Base-by-base conservation (phyloP, 495 filamentous ascomycete species). In the Penicillium samsonianum region DNA sequence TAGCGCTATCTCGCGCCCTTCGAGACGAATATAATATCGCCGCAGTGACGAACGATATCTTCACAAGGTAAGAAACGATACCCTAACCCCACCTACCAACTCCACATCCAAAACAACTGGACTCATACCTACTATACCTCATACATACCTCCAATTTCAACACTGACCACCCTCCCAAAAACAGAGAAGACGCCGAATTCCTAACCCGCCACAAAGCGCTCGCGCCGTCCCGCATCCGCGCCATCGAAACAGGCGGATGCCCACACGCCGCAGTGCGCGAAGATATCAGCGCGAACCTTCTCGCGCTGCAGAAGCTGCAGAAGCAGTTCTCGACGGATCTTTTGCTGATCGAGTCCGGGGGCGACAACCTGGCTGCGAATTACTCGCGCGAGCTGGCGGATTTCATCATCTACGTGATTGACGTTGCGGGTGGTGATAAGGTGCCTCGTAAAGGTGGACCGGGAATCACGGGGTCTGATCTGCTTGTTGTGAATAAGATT, bases 31-130 rank as follows among this genome's bases (percentile, higher is more conserved):
- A 90, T 79, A 91, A 87, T 65, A 87, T 98, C 62, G 94, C 94
- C 4, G 94, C 92, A 38, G 92, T 98, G 3, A 98, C 94, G 28
- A 98, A 98, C 79, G 94, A 98, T 78, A 98, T 98, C 81, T 98
- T 98, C 82, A 98, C 94, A 25, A 79, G 82, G 79, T 82, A 67
- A 5, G 54, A 31, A 8, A 25, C 22, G 26, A 26, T 16, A 25
- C 10, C 33, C 42, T 26, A 9, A 47, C 16, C 17, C 56, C 26
- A 30, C 16, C 14, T n/a, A 17, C 28, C 41, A 46, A 14, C 12
- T 14, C 35, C 33, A 45, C 41, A 58, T 7, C 12, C 31, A 28
- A 11, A 17, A 50, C 35, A 30, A 49, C n/a, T 22, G 5, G 9
- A 10, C 14, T 48, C 19, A 12, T 48, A 17, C 9, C 22, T 45